A percentile compares a stretch with the other conserved stretches of the same genome.
These are phyloP conservation scores for Metschnikowia matae DNA, from an alignment of 805 yeast species.

Conservation along the genomic window DNA sequence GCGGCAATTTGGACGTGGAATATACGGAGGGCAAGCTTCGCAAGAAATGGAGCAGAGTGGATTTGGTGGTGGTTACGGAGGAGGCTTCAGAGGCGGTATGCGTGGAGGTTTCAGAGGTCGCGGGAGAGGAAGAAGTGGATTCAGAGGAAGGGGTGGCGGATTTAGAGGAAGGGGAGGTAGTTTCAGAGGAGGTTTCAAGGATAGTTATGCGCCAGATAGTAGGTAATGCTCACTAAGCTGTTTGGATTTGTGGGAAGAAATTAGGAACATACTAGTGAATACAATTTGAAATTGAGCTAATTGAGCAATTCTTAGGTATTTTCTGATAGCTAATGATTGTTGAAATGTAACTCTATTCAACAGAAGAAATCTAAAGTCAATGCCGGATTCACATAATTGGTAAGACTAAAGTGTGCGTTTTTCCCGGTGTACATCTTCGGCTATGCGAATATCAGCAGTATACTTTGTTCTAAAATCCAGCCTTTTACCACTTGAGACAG, in stretches of 20 bases:
- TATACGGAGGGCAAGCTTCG: slow-evolving; percentile 85
- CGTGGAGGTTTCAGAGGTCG: slow-evolving; percentile 45
- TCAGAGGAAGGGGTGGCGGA: slow-evolving; percentile 21
- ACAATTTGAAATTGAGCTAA: not conserved
- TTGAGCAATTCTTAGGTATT: not conserved
- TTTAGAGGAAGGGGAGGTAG: slow-evolving; percentile 24
- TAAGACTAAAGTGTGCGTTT: not conserved
- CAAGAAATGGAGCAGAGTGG: slow-evolving; percentile 48
- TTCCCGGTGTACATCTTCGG: not conserved
- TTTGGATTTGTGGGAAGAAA: not conserved
- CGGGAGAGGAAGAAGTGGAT: slow-evolving; percentile 27
- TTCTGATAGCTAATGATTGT: not conserved
- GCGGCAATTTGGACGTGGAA: slow-evolving; percentile 92
- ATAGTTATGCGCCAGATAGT: slow-evolving; percentile 2
- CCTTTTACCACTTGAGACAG: too few species aligned
- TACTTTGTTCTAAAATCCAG: not conserved
- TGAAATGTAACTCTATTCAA: not conserved
- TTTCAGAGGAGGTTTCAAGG: slow-evolving; percentile 21
- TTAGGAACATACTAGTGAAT: not conserved
- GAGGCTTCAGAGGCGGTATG: slow-evolving; percentile 41
- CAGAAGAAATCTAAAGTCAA: not conserved
- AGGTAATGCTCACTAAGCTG: not conserved
- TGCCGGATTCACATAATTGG: not conserved
- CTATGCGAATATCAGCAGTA: not conserved
- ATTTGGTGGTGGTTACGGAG: slow-evolving; percentile 16